phyloP scores from a whole-genome alignment of 2,329 filamentous ascomycete genomes.

The Claviceps humidiphila region DNA sequence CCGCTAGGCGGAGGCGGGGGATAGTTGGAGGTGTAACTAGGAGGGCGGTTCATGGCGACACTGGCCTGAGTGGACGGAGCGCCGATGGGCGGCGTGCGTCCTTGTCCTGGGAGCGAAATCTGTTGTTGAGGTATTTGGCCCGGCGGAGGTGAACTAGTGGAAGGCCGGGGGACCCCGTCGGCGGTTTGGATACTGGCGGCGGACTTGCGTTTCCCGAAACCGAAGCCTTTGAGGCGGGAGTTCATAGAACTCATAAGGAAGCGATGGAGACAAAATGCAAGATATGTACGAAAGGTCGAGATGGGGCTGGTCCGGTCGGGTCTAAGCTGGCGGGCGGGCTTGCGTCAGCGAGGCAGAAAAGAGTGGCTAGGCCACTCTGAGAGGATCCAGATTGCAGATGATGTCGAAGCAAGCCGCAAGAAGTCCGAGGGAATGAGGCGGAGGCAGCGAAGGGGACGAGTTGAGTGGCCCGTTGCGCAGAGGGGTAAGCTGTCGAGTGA shows the following conservation, averaged over 20 bases:
- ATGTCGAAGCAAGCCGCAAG: not conserved
- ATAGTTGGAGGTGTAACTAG: conserved; percentile 49
- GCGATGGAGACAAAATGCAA: conserved; percentile 8
- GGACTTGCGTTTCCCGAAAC: conserved; percentile 70
- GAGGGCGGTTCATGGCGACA: conserved; percentile 51
- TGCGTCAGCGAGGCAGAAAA: not conserved
- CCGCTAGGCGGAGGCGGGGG: conserved; percentile 27
- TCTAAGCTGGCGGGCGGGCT: not conserved
- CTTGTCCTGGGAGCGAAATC: conserved; percentile 20
- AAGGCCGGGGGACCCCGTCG: conserved; percentile 21
- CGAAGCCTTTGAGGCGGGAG: conserved; percentile 65
- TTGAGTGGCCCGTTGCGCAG: not conserved
- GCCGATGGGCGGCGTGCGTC: conserved; percentile 21
- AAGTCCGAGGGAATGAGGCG: not conserved
- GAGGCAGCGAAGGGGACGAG: not conserved
- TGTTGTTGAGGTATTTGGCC: conserved; percentile 35
- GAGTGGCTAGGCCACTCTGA: not conserved
- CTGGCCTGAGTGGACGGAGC: conserved; percentile 31
- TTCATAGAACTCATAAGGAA: conserved; percentile 64
- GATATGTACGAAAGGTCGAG: not conserved
- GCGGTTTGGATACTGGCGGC: conserved; percentile 43
- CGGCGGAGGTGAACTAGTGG: conserved; percentile 23
- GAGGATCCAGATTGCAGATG: not conserved
- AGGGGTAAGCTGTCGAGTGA: no score
- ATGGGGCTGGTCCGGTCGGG: not conserved